Conservation (phyloP, 139 green algal species). For the Marvania coccoides region DNA sequence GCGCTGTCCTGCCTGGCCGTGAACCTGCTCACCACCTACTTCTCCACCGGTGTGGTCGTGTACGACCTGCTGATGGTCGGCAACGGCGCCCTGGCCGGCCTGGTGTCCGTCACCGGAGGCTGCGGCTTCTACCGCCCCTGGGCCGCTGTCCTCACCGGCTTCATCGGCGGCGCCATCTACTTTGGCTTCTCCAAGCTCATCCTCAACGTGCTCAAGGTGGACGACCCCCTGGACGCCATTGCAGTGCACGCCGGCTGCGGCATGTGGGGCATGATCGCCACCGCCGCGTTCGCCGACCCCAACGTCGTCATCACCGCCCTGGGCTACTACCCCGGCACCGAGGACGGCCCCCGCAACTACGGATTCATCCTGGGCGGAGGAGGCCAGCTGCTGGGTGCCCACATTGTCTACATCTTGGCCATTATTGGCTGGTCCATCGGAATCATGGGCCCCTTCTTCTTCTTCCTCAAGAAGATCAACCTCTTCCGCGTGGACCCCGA, state of each 20-base stretch:
- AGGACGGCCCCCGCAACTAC: slow-evolving; percentile 14
- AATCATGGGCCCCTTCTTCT: slow-evolving; percentile 64
- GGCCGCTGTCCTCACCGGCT: slow-evolving; percentile 72
- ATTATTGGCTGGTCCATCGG: slow-evolving; percentile 53
- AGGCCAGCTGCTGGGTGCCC: slow-evolving; percentile 41
- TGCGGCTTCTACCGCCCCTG: slow-evolving; percentile 70
- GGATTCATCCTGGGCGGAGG: slow-evolving; percentile 55
- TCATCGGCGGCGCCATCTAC: slow-evolving; percentile 47
- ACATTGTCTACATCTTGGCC: slow-evolving; percentile 51
- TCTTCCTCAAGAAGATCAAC: slow-evolving; percentile 52
- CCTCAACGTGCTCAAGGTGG: slow-evolving; percentile 37
- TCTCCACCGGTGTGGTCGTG: slow-evolving; percentile 28
- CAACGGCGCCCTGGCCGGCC: slow-evolving; percentile 71
- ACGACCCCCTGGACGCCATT: slow-evolving; percentile 73
- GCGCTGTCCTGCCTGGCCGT: slow-evolving; percentile 44
- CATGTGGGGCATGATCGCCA: slow-evolving; percentile 47
- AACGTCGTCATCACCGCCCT: slow-evolving; percentile 38
- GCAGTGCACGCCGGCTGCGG: slow-evolving; percentile 70
- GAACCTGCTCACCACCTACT: slow-evolving; percentile 2
- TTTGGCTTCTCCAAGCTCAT: slow-evolving; percentile 32
- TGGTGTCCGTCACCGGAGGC: slow-evolving; percentile 70
- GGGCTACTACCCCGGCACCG: background rate
- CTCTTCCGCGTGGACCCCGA: slow-evolving; percentile 51
- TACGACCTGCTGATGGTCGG: slow-evolving; percentile 74
- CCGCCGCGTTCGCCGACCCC: slow-evolving; percentile 45